Evolutionary conservation across 2,329 filamentous ascomycete genomes (phyloP).

Genomic region (Sclerotinia spermophila): DNA sequence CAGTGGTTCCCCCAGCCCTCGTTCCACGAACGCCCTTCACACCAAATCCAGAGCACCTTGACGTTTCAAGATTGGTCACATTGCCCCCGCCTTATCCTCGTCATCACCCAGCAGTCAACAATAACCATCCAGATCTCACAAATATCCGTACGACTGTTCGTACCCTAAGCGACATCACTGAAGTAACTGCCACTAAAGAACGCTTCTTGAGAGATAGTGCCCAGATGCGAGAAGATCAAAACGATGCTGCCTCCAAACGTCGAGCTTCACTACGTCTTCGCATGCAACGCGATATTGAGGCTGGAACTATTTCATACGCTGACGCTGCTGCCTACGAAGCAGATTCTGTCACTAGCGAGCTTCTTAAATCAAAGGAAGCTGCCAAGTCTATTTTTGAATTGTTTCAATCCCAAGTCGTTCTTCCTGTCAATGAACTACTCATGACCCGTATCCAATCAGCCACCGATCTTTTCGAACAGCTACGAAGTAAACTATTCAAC

Average conservation of each 20-base stretch:
- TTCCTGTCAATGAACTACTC: slow-evolving; percentile 76
- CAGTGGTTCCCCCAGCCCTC: slow-evolving; percentile 29
- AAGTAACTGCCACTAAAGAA: slow-evolving; percentile 66
- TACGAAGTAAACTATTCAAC: slow-evolving; percentile 68
- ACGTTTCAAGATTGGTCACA: slow-evolving; percentile 88
- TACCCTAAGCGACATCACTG: slow-evolving; percentile 67
- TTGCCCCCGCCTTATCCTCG: slow-evolving; percentile 91
- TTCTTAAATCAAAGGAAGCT: slow-evolving; percentile 64
- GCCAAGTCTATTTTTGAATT: slow-evolving; percentile 78
- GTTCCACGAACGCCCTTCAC: slow-evolving; percentile 42
- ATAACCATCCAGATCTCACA: slow-evolving; percentile 86
- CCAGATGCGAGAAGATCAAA: slow-evolving; percentile 55
- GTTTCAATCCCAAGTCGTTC: slow-evolving; percentile 79
- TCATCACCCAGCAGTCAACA: slow-evolving; percentile 93
- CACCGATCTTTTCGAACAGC: slow-evolving; percentile 71
- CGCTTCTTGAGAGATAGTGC: slow-evolving; percentile 54
- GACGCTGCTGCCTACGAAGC: slow-evolving; percentile 80
- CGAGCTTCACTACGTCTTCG: slow-evolving; percentile 66
- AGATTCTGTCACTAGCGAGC: slow-evolving; percentile 68
- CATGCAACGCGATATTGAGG: slow-evolving; percentile 73
- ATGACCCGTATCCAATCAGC: slow-evolving; percentile 71
- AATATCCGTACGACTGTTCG: slow-evolving; percentile 72
- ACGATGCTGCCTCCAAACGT: slow-evolving; percentile 48
- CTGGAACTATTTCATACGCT: slow-evolving; percentile 75
- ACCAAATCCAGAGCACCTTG: slow-evolving; percentile 57